Conservation (phyloP, 441 rosid genomes). For the Syzygium malaccense region DNA sequence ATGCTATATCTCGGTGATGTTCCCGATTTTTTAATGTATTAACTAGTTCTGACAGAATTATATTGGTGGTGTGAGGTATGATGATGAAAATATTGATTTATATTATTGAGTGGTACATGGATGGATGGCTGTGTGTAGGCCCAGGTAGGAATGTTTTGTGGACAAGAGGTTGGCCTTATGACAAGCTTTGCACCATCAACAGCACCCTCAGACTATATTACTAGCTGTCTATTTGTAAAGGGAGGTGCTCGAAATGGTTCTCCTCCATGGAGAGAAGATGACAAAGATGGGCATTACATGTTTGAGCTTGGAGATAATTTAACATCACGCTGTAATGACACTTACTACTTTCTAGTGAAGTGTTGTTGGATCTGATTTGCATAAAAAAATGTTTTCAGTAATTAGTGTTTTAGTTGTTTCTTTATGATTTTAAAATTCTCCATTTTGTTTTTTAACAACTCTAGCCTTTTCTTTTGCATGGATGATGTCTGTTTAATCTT, state of each 20-base stretch:
- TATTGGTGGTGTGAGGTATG: background rate
- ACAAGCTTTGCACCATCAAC: slow-evolving; percentile 73
- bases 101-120: slow-evolving; percentile 56
- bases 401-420: background rate
- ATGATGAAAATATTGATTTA: slow-evolving; percentile 19
- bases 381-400: background rate
- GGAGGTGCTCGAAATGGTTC: slow-evolving; percentile 5
- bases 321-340: slow-evolving; percentile 16
- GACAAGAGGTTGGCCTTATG: slow-evolving; percentile 76
- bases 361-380: background rate
- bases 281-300: slow-evolving; percentile 22
- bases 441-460: background rate
- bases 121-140: slow-evolving; percentile 88
- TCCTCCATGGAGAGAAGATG: slow-evolving; percentile 18
- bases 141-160: slow-evolving; percentile 91
- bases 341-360: background rate
- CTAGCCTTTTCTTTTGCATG: background rate
- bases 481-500: background rate
- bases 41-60: background rate
- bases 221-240: slow-evolving; percentile 32
- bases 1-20: background rate
- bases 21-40: background rate
- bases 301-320: slow-evolving; percentile 17
- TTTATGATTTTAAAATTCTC: background rate
- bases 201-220: slow-evolving; percentile 54